phyloP scores from a whole-genome alignment of 129 eudicot species.

The Erigeron canadensis region DNA sequence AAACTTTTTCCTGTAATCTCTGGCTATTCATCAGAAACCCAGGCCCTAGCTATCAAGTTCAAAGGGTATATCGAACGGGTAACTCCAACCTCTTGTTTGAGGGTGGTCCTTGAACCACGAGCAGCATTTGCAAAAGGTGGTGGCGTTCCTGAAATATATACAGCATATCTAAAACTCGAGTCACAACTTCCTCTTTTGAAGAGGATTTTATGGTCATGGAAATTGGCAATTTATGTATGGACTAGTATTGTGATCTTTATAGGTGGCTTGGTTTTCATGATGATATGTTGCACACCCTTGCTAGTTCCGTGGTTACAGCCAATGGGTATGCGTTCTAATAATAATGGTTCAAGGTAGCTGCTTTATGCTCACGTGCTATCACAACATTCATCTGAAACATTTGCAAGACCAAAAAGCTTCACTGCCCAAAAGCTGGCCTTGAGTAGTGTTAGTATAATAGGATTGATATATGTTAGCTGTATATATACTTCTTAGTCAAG shows the following conservation, averaged over 20 bases:
- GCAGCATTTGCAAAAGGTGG: slow-evolving; percentile 49
- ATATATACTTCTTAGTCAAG: neutral
- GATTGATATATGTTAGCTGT: slow-evolving; percentile 10
- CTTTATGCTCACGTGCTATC: too few relatives aligned
- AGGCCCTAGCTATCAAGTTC: slow-evolving; percentile 42
- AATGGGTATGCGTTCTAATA: neutral
- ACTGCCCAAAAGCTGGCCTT: neutral
- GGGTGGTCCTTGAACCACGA: slow-evolving; percentile 57
- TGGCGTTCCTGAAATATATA: slow-evolving; percentile 61
- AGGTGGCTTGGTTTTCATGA: slow-evolving; percentile 25
- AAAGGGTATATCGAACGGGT: slow-evolving; percentile 49
- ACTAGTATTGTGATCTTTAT: slow-evolving; percentile 39
- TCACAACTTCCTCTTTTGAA: slow-evolving; percentile 54
- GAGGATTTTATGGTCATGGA: slow-evolving; percentile 59
- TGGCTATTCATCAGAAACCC: slow-evolving; percentile 58
- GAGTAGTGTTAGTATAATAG: too few relatives aligned
- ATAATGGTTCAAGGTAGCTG: slow-evolving; percentile 28
- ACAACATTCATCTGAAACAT: too few relatives aligned
- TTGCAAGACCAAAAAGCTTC: neutral
- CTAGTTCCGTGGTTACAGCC: slow-evolving; percentile 27
- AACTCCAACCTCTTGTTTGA: slow-evolving; percentile 52
- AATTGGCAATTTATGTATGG: slow-evolving; percentile 60
- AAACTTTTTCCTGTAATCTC: slow-evolving; percentile 49
- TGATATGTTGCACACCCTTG: slow-evolving; percentile 39
- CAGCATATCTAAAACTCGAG: slow-evolving; percentile 42